A percentile compares a stretch with the other conserved stretches of the same genome.
These are phyloP conservation scores for Passiflora organensis DNA, from an alignment of 345 rosid species.

Conservation along the genomic window DNA sequence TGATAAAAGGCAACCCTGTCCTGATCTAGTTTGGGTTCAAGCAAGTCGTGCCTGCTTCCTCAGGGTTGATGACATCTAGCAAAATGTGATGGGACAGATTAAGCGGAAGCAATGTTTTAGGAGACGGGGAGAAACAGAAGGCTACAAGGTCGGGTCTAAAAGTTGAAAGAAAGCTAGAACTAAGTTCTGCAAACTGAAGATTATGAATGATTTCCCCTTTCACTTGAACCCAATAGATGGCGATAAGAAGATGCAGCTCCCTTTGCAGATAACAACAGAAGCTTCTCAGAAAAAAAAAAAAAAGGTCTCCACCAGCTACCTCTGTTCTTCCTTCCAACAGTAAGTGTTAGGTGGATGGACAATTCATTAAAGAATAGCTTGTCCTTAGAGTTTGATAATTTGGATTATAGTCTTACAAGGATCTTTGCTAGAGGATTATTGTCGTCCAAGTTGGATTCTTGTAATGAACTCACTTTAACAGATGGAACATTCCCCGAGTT, in stretches of 20 bases:
- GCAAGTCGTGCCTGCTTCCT: neutral
- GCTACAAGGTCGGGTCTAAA: neutral
- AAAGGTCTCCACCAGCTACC: too few species aligned
- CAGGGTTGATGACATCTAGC: neutral
- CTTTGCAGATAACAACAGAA: slow-evolving; percentile 3
- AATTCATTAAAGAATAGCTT: neutral
- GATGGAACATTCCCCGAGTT: neutral
- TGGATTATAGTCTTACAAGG: neutral
- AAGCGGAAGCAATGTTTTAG: neutral
- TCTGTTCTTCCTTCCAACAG: neutral
- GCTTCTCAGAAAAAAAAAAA: slow-evolving; percentile 10
- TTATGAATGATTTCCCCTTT: too few species aligned
- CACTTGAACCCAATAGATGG: too few species aligned
- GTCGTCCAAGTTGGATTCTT: slow-evolving; percentile 9
- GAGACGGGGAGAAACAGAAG: neutral
- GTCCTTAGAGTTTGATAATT: neutral
- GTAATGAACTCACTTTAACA: slow-evolving; percentile 2
- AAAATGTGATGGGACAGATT: neutral
- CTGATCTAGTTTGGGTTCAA: too few species aligned
- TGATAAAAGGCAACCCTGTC: too few species aligned
- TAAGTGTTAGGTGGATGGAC: neutral
- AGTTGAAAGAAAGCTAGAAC: neutral
- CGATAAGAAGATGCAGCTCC: neutral
- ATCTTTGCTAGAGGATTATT: slow-evolving; percentile 9
- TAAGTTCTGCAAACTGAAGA: slow-evolving; percentile 6